Conservation (phyloP, 2,329 filamentous ascomycete species). For the Xylariaceae sp. region DNA sequence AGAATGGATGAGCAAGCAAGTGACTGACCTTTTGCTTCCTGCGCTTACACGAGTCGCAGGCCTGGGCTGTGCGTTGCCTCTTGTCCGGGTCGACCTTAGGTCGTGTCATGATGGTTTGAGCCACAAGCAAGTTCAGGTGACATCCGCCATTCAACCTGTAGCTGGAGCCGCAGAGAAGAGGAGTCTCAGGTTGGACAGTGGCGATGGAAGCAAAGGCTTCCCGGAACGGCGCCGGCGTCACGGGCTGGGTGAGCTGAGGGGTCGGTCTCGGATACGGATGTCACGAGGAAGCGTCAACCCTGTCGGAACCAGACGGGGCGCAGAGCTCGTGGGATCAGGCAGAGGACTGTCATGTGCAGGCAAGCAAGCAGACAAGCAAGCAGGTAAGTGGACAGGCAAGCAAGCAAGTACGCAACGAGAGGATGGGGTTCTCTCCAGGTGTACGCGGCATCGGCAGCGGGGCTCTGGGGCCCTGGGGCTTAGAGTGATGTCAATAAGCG, state of each 20-base stretch:
- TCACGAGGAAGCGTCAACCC: constrained; percentile 22
- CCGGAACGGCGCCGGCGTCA: constrained; percentile 26
- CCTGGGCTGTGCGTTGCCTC: constrained; percentile 58
- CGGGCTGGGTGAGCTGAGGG: constrained; percentile 16
- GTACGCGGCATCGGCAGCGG: constrained; percentile 21
- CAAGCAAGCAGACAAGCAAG: background rate
- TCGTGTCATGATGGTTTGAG: constrained; percentile 39
- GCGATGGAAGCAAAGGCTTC: constrained; percentile 14
- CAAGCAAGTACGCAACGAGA: background rate
- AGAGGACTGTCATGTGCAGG: constrained; percentile 5
- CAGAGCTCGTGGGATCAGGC: constrained; percentile 17
- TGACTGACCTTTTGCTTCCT: constrained; percentile 62
- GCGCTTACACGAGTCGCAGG: constrained; percentile 61
- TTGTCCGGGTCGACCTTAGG: constrained; percentile 54
- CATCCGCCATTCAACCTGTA: constrained; percentile 30
- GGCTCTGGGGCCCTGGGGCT: constrained; percentile 3
- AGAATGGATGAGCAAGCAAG: background rate
- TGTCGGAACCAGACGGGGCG: constrained; percentile 24
- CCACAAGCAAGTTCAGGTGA: constrained; percentile 23
- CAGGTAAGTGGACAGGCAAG: background rate
- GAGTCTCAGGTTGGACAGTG: constrained; percentile 21
- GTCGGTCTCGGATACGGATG: constrained; percentile 30
- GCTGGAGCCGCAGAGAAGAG: constrained; percentile 23
- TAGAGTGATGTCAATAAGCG: constrained; percentile 10
- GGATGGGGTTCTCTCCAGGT: constrained; percentile 12